Evolutionary conservation across 306 rosid species (phyloP).

Genomic region (Begonia peltatifolia): DNA sequence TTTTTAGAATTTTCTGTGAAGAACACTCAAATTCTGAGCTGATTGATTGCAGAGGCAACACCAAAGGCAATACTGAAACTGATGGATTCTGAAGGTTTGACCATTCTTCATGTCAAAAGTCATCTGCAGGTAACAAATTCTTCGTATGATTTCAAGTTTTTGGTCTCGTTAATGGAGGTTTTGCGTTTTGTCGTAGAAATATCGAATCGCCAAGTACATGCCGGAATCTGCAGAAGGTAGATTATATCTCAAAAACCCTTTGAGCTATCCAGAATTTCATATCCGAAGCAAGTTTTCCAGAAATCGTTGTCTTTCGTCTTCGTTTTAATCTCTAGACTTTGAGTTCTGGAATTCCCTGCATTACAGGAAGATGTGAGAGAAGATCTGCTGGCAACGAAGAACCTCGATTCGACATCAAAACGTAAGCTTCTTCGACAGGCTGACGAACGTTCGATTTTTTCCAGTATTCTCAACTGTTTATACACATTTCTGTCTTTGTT

Average conservation of each 20-base stretch:
- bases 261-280: conserved; percentile 5
- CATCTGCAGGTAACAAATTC: conserved; percentile 46
- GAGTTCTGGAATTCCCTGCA: conserved; percentile 1
- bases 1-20: not conserved
- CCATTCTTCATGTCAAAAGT: conserved; percentile 82
- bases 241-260: not conserved
- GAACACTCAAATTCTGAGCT: not conserved
- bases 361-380: conserved; percentile 66
- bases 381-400: conserved; percentile 19
- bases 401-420: conserved; percentile 41
- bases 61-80: conserved; percentile 68
- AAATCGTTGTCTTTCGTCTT: too few relatives aligned
- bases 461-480: not conserved
- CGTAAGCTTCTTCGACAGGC: conserved; percentile 23
- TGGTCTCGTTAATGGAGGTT: too few relatives aligned
- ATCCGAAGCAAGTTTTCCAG: too few relatives aligned
- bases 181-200: conserved; percentile 33
- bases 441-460: not conserved
- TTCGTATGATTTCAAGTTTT: too few relatives aligned
- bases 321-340: too few relatives aligned
- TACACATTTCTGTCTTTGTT: not conserved
- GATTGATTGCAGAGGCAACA: conserved; percentile 57
- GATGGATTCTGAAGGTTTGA: conserved; percentile 70
- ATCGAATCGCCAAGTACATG: conserved; percentile 73
- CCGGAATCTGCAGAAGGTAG: conserved; percentile 63